Evolutionary conservation across 768 basidiomycete species (phyloP).

Genomic region (Suillus cothurnatus): DNA sequence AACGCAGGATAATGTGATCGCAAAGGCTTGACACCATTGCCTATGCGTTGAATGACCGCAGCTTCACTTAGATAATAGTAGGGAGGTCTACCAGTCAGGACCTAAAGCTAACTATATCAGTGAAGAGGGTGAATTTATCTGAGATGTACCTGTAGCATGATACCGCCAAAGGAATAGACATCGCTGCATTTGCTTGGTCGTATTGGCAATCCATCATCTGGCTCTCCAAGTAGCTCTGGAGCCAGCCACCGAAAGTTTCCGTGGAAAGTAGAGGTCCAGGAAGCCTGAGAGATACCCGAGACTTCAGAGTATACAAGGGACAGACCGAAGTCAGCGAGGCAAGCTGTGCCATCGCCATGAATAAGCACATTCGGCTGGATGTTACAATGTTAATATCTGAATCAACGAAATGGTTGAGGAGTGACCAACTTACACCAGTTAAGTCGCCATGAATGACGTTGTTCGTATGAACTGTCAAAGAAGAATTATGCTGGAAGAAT

Average conservation of each 20-base stretch:
- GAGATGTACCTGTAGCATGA: conserved; percentile 23
- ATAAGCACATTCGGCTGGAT: conserved; percentile 29
- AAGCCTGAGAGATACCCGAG: conserved; percentile 20
- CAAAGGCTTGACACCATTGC: conserved; percentile 17
- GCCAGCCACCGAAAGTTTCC: conserved; percentile 43
- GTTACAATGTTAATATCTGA: neutral
- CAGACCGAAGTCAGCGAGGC: conserved; percentile 46
- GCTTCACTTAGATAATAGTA: conserved; percentile 25
- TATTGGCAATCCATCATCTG: neutral
- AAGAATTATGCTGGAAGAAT: neutral
- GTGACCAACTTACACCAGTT: conserved; percentile 6
- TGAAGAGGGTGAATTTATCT: conserved; percentile 27
- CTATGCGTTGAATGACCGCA: conserved; percentile 19
- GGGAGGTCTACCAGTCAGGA: conserved; percentile 17
- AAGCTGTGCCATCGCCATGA: conserved; percentile 38
- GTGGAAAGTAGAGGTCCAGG: conserved; percentile 25
- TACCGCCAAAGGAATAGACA: conserved; percentile 47
- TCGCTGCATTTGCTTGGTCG: conserved; percentile 29
- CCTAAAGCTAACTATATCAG: conserved; percentile 10
- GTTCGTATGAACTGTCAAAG: conserved; percentile 1
- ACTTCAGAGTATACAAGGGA: conserved; percentile 42
- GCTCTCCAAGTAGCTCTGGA: conserved; percentile 32
- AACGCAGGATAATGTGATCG: conserved; percentile 28
- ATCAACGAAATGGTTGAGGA: neutral
- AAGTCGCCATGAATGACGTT: conserved; percentile 11